Conservation (phyloP, 129 eudicot genomes). For the Ambrosia trifida region DNA sequence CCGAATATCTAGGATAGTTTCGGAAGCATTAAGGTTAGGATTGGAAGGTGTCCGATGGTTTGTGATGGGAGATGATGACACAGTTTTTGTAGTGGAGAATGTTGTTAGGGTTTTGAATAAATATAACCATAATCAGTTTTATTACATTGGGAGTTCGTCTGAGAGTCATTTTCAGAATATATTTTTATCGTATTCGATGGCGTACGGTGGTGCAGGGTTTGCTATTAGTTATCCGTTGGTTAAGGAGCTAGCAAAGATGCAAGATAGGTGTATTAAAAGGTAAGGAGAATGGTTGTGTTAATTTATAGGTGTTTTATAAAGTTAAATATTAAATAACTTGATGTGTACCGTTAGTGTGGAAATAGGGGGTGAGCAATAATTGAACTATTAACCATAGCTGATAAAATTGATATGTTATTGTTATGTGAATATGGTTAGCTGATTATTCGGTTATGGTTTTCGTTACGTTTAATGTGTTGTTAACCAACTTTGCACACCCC, state of each 20-base stretch:
- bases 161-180: slow-evolving; percentile 85
- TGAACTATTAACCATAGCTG: no score
- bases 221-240: slow-evolving; percentile 84
- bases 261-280: slow-evolving; percentile 65
- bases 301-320: no score
- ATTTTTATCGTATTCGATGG: slow-evolving; percentile 73
- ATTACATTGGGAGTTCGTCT: slow-evolving; percentile 71
- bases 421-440: no score
- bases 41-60: slow-evolving; percentile 73
- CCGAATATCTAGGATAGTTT: slow-evolving; percentile 70
- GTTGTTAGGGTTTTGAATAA: slow-evolving; percentile 55
- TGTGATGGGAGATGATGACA: slow-evolving; percentile 94
- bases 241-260: slow-evolving; percentile 63
- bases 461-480: no score
- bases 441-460: no score
- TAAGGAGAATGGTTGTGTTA: no score
- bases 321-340: no score
- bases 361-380: no score
- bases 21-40: slow-evolving; percentile 68
- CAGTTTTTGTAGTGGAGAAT: slow-evolving; percentile 68
- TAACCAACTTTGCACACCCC: no score
- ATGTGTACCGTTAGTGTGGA: no score
- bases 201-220: slow-evolving; percentile 87
- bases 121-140: slow-evolving; percentile 66
- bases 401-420: no score